Evolutionary conservation across 129 eudicot genomes (phyloP).

Genomic region (Helichrysum umbraculigerum): DNA sequence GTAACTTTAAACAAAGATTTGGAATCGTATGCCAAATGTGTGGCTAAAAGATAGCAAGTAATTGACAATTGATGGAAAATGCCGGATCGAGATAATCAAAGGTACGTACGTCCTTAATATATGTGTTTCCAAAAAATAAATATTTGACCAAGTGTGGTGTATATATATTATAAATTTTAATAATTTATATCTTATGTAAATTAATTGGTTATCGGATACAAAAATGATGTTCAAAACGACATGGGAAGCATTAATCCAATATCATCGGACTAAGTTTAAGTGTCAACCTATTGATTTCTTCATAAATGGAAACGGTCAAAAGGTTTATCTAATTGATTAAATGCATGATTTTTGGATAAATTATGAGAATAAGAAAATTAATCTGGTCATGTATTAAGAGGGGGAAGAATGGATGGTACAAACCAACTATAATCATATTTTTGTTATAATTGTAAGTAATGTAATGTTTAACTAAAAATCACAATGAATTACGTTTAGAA

Average conservation of each 20-base stretch:
- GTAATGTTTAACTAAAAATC: no score
- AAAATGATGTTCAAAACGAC: constrained; percentile 2
- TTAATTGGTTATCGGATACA: not conserved
- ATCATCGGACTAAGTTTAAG: not conserved
- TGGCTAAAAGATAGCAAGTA: constrained; percentile 16
- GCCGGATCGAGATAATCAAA: no score
- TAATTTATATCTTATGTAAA: not conserved
- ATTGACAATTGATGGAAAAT: constrained; percentile 1
- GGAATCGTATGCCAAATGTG: constrained; percentile 33
- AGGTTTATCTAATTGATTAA: not conserved
- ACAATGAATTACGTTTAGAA: no score
- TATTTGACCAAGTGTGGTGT: not conserved
- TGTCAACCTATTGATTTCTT: not conserved
- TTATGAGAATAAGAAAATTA: no score
- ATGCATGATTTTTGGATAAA: not conserved
- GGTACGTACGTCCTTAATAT: not conserved
- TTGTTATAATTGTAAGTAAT: no score
- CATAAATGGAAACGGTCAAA: not conserved
- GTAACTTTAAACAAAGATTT: constrained; percentile 6
- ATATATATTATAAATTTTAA: not conserved
- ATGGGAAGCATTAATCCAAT: not conserved
- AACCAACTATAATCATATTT: no score
- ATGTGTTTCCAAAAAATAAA: not conserved
- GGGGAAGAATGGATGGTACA: no score
- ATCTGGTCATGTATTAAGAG: no score